Evolutionary conservation across 768 basidiomycete genomes (phyloP).

Genomic region (Phanerodontia chrysosporium): DNA sequence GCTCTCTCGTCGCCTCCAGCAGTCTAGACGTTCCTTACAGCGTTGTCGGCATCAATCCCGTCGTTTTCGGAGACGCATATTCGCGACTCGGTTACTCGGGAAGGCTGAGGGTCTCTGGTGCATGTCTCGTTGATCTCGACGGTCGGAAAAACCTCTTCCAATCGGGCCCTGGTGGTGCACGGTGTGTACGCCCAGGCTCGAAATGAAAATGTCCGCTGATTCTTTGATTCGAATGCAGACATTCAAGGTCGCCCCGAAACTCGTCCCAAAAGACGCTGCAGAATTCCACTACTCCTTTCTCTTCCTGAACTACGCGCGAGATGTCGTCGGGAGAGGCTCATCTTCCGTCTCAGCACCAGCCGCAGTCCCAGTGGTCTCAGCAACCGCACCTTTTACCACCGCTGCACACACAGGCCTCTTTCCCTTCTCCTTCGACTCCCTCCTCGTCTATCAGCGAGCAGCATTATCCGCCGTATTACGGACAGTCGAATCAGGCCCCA

Average conservation of each 20-base stretch:
- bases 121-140: conserved; percentile 8
- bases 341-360: conserved; percentile 19
- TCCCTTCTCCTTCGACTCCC: conserved; percentile 30
- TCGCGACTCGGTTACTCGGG: background rate
- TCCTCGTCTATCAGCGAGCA: conserved; percentile 28
- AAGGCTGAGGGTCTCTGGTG: background rate
- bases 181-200: background rate
- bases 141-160: conserved; percentile 1
- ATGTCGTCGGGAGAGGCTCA: conserved; percentile 8
- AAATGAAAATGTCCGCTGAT: background rate
- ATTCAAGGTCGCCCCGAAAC: background rate
- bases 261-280: background rate
- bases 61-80: background rate
- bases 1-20: background rate
- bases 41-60: background rate
- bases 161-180: background rate
- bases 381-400: conserved; percentile 27
- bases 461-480: conserved; percentile 26
- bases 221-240: background rate
- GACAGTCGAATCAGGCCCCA: conserved; percentile 16
- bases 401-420: conserved; percentile 25
- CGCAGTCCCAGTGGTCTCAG: conserved; percentile 29
- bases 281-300: background rate
- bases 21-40: background rate
- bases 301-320: conserved; percentile 4